These are phyloP conservation scores for Lablab purpureus DNA, from an alignment of 306 rosid genomes.

Conservation along the genomic window DNA sequence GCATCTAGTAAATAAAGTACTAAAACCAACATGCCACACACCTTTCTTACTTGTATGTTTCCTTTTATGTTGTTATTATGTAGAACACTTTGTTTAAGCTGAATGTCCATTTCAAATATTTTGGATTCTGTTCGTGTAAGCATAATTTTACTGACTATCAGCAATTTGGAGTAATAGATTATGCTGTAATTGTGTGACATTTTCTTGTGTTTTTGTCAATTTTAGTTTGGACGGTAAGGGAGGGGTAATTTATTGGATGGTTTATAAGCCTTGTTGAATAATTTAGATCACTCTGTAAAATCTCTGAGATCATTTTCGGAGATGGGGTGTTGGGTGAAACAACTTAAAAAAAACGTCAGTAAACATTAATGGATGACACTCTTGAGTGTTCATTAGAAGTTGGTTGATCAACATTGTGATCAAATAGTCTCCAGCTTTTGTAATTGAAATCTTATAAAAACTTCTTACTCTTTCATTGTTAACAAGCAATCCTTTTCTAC, in stretches of 20 bases:
- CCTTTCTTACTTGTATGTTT: conserved; percentile 11
- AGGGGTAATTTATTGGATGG: conserved; percentile 12
- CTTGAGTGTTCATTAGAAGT: conserved; percentile 4
- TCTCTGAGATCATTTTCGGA: conserved; percentile 8
- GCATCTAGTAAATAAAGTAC: conserved; percentile 17
- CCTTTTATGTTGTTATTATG: neutral
- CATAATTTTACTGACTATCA: conserved; percentile 1
- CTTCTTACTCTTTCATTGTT: conserved; percentile 2
- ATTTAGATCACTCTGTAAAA: conserved; percentile 3
- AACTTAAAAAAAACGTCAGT: neutral
- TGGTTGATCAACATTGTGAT: conserved; percentile 3
- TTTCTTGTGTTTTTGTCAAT: conserved; percentile 27
- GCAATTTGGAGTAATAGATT: neutral
- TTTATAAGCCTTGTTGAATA: conserved; percentile 19
- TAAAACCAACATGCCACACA: conserved; percentile 36
- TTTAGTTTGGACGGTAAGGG: conserved; percentile 4
- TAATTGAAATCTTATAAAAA: neutral
- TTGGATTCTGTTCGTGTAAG: conserved; percentile 19
- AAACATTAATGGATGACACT: neutral
- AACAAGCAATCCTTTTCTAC: conserved; percentile 11
- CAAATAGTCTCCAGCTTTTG: neutral
- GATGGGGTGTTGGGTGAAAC: conserved; percentile 14
- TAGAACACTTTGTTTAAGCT: neutral
- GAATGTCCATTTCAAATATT: conserved; percentile 8
- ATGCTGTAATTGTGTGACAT: neutral